phyloP scores from a whole-genome alignment of 306 rosid genomes.

The Acacia confusa region DNA sequence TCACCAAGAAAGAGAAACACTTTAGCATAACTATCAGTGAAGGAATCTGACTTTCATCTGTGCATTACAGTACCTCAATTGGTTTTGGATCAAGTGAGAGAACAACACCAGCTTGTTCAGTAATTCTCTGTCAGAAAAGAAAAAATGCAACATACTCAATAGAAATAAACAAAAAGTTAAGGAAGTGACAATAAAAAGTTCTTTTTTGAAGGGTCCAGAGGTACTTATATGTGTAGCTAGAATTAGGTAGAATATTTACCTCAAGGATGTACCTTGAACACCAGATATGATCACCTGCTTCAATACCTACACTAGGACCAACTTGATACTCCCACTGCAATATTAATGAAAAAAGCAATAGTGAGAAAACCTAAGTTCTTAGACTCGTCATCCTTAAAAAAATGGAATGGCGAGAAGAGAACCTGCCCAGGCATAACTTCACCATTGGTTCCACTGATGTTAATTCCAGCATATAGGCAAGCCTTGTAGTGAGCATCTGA shows the following conservation, averaged over 20 bases:
- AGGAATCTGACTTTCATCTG: conserved; percentile 4
- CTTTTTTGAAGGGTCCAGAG: conserved; percentile 18
- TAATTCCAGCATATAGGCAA: conserved; percentile 94
- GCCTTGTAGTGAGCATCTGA: conserved; percentile 99
- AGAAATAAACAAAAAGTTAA: conserved; percentile 4
- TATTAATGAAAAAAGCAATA: conserved; percentile 21
- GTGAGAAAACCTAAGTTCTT: conserved; percentile 27
- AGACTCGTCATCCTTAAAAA: conserved; percentile 27
- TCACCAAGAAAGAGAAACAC: conserved; percentile 14
- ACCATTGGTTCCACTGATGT: conserved; percentile 96
- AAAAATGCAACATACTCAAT: conserved; percentile 11
- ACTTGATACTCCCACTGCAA: conserved; percentile 99
- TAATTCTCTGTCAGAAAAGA: conserved; percentile 75
- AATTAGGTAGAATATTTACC: conserved; percentile 56
- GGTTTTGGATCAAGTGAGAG: conserved; percentile 98
- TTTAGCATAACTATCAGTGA: conserved; percentile 5
- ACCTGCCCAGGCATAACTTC: conserved; percentile 99
- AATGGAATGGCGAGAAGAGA: conserved; percentile 28
- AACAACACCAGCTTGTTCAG: conserved; percentile 98
- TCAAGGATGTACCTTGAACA: conserved; percentile 89
- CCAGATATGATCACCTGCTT: conserved; percentile 95
- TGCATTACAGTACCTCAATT: conserved; percentile 61
- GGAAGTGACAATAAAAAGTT: not conserved
- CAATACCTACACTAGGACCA: conserved; percentile 98
- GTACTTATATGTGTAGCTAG: not conserved